phyloP scores from a whole-genome alignment of 345 rosid genomes.

The Corchorus capsularis region DNA sequence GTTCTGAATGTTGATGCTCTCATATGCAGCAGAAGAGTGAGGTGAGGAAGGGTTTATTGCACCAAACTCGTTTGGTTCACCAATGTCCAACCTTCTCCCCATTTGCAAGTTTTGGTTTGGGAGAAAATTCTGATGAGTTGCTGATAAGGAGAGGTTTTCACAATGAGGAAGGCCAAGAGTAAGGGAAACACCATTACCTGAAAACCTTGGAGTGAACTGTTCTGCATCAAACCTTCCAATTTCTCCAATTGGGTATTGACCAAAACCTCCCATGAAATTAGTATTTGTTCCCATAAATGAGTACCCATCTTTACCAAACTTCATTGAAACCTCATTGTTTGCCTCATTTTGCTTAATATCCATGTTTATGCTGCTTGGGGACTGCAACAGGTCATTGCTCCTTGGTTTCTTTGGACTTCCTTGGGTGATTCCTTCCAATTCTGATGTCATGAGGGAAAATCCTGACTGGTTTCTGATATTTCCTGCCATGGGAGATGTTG shows the following conservation, averaged over 20 bases:
- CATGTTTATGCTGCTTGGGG: conserved; percentile 40
- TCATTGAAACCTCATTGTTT: conserved; percentile 52
- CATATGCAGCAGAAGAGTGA: conserved; percentile 69
- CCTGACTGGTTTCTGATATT: conserved; percentile 52
- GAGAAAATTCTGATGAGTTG: conserved; percentile 69
- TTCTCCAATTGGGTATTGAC: conserved; percentile 88
- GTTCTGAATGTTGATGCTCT: conserved; percentile 76
- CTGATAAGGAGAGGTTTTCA: conserved; percentile 79
- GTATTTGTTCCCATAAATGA: conserved; percentile 71
- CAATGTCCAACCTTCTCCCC: conserved; percentile 76
- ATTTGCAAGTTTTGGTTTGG: conserved; percentile 75
- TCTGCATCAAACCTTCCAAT: conserved; percentile 79
- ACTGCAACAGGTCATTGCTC: conserved; percentile 52
- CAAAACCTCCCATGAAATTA: conserved; percentile 77
- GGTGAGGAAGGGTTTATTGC: conserved; percentile 45
- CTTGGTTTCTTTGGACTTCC: conserved; percentile 82
- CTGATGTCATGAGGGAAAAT: conserved; percentile 60
- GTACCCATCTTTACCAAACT: conserved; percentile 74
- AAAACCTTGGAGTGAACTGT: conserved; percentile 68
- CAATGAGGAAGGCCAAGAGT: conserved; percentile 90
- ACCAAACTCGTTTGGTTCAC: conserved; percentile 69
- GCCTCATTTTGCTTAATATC: conserved; percentile 50
- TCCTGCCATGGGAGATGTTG: conserved; percentile 50
- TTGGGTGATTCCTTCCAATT: conserved; percentile 73
- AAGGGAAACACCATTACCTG: conserved; percentile 86